Conservation (phyloP, 1,284 basidiomycete genomes). For the Ceratobasidium sp. region DNA sequence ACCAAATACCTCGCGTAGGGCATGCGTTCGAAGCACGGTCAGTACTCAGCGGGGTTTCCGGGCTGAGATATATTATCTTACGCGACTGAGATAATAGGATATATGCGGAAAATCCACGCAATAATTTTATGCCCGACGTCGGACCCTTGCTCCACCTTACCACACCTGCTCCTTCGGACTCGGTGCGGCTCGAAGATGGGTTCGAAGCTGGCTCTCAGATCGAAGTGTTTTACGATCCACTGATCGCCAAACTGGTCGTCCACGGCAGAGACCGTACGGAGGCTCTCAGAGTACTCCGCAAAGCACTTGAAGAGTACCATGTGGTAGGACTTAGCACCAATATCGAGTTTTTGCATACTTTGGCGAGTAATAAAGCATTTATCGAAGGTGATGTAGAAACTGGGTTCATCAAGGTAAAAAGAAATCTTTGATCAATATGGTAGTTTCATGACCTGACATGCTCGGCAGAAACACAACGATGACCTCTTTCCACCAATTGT, state of each 20-base stretch:
- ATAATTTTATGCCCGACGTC: constrained; percentile 91
- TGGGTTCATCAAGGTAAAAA: constrained; percentile 84
- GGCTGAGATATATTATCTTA: no score
- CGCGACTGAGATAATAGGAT: constrained; percentile 55
- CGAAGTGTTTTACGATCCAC: constrained; percentile 92
- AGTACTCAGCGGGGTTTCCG: neutral
- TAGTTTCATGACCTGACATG: neutral
- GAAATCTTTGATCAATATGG: constrained; percentile 37
- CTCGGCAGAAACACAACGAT: constrained; percentile 74
- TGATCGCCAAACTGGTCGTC: constrained; percentile 94
- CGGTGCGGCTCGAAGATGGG: constrained; percentile 90
- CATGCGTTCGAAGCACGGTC: constrained; percentile 90
- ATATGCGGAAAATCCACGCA: constrained; percentile 94
- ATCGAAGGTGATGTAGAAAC: constrained; percentile 87
- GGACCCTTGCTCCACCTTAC: constrained; percentile 82
- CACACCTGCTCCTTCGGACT: constrained; percentile 71
- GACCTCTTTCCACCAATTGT: constrained; percentile 73
- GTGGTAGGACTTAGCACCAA: constrained; percentile 93
- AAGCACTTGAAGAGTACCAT: constrained; percentile 85
- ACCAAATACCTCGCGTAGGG: constrained; percentile 81
- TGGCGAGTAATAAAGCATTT: constrained; percentile 82
- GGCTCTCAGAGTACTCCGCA: constrained; percentile 79
- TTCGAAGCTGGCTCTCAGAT: constrained; percentile 87
- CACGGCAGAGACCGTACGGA: constrained; percentile 87
- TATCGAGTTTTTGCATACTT: constrained; percentile 81